Evolutionary conservation across 495 filamentous ascomycete species (phyloP), one percentile per base, ranked within the genome.

Genomic region (Hypoxylon intermedium): DNA sequence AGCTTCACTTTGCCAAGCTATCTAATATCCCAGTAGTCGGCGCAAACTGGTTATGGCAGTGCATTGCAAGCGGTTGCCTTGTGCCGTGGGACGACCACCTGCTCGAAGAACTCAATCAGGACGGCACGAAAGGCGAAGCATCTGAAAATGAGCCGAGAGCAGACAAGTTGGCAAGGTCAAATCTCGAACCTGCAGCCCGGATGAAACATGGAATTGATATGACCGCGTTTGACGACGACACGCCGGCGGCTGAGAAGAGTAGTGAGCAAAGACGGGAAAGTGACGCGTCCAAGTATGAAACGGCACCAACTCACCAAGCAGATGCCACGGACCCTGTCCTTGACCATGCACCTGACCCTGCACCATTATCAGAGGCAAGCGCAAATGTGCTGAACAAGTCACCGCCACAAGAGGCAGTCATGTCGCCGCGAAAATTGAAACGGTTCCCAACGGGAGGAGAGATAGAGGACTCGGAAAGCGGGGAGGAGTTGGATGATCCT

Each of bases 41-140:
- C 5, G 81, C 82, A 3, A 84, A 85, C 11, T 98, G 94, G 94
- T 77, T 98, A 2, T 92, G 88, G 85, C 83, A 85, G 43, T 93
- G 88, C 63, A 84, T 97, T n/a, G 65, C 70, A 1, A 72, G 63
- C 6, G 75, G 77, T 16, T 71, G 47, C 54, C 59, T 73, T 5
- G 67, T 70, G 4, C 77, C 79, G 0, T 72, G 77, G 47, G 56
- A 68, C n/a, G 40, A 50, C 2, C 79, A 67, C 24, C 41, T 76
- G 9, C 78, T 74, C 37, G 57, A 70, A 3, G 72, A 74, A 34
- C 41, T 79, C 9, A 54, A 60, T 37, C 73, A 79, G 37, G 46
- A 9, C 26, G 0, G n/a, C 41, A 6, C n/a, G 7, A 33, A 46
- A 12, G 48, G 31, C 1, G 30, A 42, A 6, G 41, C 36, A 7